phyloP scores from a whole-genome alignment of 371 early-diverging fungal species.

The Zancudomyces culisetae region DNA sequence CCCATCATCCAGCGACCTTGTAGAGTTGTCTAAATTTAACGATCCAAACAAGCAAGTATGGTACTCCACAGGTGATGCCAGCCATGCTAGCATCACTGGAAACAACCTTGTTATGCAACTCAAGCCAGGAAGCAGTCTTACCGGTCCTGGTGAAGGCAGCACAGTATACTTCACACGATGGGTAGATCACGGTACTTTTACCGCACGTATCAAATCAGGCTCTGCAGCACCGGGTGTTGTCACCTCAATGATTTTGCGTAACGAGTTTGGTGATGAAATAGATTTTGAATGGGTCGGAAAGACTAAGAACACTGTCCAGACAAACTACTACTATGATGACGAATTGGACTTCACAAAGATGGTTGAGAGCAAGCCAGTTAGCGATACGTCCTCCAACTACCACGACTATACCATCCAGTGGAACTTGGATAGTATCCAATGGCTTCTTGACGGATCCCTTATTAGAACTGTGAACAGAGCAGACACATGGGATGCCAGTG shows the following conservation, averaged over 20 bases:
- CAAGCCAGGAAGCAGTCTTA: constrained; percentile 4
- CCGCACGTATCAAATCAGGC: constrained; percentile 29
- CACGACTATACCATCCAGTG: constrained; percentile 30
- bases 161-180: constrained; percentile 6
- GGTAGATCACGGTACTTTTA: constrained; percentile 34
- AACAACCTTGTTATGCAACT: constrained; percentile 18
- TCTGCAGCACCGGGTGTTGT: constrained; percentile 32
- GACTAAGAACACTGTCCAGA: constrained; percentile 26
- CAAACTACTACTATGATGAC: constrained; percentile 42
- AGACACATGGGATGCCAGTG: constrained; percentile 15
- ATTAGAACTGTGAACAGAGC: constrained; percentile 26
- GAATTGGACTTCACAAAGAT: constrained; percentile 27
- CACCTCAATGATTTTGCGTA: constrained; percentile 37
- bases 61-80: constrained; percentile 22
- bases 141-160: not conserved
- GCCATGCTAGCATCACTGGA: constrained; percentile 13
- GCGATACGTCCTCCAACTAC: constrained; percentile 10
- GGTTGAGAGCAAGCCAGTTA: constrained; percentile 8
- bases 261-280: constrained; percentile 39
- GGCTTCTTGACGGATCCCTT: constrained; percentile 30
- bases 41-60: constrained; percentile 21
- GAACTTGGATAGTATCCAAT: constrained; percentile 32
- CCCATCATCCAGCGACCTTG: constrained; percentile 11
- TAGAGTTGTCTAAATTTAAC: constrained; percentile 17
- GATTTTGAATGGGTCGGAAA: constrained; percentile 47